Evolutionary conservation across 1,284 basidiomycete genomes (phyloP), one percentile per base, ranked within the genome.

Genomic region (Pholiota adiposa): DNA sequence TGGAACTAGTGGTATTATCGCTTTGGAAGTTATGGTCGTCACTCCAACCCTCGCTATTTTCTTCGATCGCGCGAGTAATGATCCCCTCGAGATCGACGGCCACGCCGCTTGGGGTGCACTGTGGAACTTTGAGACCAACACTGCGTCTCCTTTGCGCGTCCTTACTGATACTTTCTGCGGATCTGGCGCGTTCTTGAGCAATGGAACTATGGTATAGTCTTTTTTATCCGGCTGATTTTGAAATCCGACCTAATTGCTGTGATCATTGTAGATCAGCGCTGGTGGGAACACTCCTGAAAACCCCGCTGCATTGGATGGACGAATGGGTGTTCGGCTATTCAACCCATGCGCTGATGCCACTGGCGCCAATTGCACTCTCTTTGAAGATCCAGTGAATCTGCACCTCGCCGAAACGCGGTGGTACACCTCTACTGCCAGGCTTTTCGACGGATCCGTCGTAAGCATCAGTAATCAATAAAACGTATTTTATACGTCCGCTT

Each of bases 111-210:
- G 81, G 80, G 81, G 76, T n/a, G 74, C 75, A 1, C 67, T 83
- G 8, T 83, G 77, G 74, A 71, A 80, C 66, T 73, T 81, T 48
- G 66, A 77, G 64, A 75, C 76, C 2, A 74, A 75, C 59, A 75
- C 71, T 1, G 76, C 77, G 5, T 69, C 70, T 1, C 69, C 83
- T 0, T 64, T 85, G 38, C 69, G 79, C 34, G 69, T 83, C 44
- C 54, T 77, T n/a, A 78, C 82, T 1, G 79, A 85, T 69, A 77
- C 76, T 4, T 85, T 84, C 71, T 85, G 83, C 65, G 83, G 80
- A 1, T 79, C 78, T 14, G 82, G 83, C 5, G 74, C 70, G 11
- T 75, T 81, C 64, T 70, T 84, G 38, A 77, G 77, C 50, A 84
- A 84, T 59, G 80, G 80, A 11, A 78, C 79, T 16, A 79, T 80